Conservation (phyloP, 306 rosid species). For the Citrullus amarus region DNA sequence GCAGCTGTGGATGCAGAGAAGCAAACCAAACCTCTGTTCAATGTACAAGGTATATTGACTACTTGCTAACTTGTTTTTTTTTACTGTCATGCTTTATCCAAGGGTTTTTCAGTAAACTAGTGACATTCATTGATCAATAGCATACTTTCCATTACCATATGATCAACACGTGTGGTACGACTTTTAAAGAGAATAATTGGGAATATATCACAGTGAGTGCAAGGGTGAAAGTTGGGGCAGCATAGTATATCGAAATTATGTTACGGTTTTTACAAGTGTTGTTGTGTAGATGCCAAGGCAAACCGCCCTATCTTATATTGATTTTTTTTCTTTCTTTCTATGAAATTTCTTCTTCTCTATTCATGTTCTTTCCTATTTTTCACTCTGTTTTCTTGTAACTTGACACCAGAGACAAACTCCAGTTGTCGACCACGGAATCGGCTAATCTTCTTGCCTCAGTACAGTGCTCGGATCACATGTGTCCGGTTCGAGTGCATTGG, state of each 20-base stretch:
- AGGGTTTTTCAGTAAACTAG: background rate
- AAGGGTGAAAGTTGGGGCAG: background rate
- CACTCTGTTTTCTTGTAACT: background rate
- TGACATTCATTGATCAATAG: background rate
- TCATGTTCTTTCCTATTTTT: background rate
- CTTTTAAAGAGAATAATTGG: background rate
- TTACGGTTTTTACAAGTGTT: background rate
- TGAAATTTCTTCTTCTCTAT: background rate
- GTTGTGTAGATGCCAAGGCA: background rate
- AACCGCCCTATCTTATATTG: background rate
- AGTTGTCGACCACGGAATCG: background rate
- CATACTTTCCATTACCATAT: background rate
- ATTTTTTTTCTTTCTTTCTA: background rate
- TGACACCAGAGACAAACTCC: slow-evolving; percentile 24
- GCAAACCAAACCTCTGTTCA: slow-evolving; percentile 16
- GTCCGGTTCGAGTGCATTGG: slow-evolving; percentile 76
- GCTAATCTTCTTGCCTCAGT: slow-evolving; percentile 7
- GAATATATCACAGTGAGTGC: background rate
- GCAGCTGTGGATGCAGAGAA: slow-evolving; percentile 67
- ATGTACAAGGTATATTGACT: slow-evolving; percentile 35
- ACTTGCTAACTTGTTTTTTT: background rate
- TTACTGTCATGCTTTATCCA: background rate
- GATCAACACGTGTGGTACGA: background rate
- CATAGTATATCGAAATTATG: background rate
- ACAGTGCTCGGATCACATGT: slow-evolving; percentile 64